A percentile compares a stretch with the other conserved stretches of the same genome.
Evolutionary conservation across 768 basidiomycete species (phyloP).

Genomic region (Tulasnella sp.): DNA sequence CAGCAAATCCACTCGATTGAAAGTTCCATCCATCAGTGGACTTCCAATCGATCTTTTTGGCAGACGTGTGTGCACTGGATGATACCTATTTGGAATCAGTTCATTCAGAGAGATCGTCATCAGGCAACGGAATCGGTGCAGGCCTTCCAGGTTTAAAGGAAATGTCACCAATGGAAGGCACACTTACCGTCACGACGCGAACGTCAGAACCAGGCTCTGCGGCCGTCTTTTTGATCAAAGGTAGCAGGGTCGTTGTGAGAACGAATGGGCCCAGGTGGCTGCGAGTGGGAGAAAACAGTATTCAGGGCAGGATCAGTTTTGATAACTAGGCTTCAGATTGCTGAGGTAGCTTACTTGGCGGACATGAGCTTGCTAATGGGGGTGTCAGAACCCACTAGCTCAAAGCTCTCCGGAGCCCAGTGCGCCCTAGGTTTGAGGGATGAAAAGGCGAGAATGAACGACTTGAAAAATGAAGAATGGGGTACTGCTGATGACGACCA

Average conservation of each 20-base stretch:
- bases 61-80: no score
- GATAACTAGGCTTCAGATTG: background rate
- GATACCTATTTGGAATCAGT: no score
- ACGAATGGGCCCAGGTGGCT: constrained; percentile 45
- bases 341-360: background rate
- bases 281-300: constrained; percentile 17
- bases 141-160: background rate
- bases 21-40: no score
- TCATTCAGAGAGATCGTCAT: no score
- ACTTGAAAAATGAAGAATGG: constrained; percentile 27
- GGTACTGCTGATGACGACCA: constrained; percentile 39
- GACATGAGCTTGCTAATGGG: background rate
- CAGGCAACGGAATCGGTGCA: no score
- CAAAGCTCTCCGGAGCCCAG: background rate
- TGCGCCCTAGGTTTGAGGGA: background rate
- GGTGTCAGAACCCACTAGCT: background rate
- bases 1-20: no score
- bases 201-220: constrained; percentile 41
- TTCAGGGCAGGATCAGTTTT: background rate
- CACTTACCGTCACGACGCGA: constrained; percentile 46
- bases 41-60: no score
- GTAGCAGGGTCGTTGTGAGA: constrained; percentile 43
- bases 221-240: constrained; percentile 42
- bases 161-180: background rate
- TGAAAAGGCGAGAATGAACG: background rate